A percentile compares a stretch with the other conserved stretches of the same genome.
phyloP scores from a whole-genome alignment of 192 early-diverging fungal genomes.

The Chytriomyces confervae region DNA sequence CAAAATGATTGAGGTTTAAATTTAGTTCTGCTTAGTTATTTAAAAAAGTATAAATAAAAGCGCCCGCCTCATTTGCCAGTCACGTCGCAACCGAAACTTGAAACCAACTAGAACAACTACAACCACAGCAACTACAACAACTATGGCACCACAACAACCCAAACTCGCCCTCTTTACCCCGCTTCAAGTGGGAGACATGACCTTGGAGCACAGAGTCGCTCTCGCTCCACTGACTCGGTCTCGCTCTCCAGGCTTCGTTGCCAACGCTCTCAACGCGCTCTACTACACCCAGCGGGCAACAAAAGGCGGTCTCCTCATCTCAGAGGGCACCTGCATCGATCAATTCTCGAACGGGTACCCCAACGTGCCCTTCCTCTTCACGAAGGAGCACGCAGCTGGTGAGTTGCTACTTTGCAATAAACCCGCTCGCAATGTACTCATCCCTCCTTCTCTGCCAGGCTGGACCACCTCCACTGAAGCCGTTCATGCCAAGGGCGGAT shows the following conservation, averaged over 20 bases:
- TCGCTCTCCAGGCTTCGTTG: slow-evolving; percentile 43
- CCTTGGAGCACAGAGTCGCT: slow-evolving; percentile 48
- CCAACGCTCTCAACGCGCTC: slow-evolving; percentile 50
- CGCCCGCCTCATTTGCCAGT: too few species aligned
- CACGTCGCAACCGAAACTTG: too few species aligned
- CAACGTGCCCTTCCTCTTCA: slow-evolving; percentile 32
- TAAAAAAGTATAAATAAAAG: too few species aligned
- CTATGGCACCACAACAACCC: too few species aligned
- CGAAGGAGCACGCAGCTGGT: slow-evolving; percentile 15
- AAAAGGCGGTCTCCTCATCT: slow-evolving; percentile 53
- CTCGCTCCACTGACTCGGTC: slow-evolving; percentile 57
- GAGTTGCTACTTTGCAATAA: not conserved
- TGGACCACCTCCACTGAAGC: slow-evolving; percentile 66
- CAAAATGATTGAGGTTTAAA: slow-evolving; percentile 37
- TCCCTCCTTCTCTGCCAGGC: not conserved
- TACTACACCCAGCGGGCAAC: slow-evolving; percentile 57
- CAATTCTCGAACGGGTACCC: slow-evolving; percentile 40
- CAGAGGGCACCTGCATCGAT: slow-evolving; percentile 49
- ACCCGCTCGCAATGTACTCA: not conserved
- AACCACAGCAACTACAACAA: too few species aligned
- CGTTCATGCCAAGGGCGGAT: slow-evolving; percentile 59
- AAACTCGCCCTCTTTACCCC: slow-evolving; percentile 38
- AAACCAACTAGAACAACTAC: too few species aligned
- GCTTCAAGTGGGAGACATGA: slow-evolving; percentile 31
- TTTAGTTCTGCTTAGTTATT: not conserved